Evolutionary conservation across 2,329 filamentous ascomycete genomes (phyloP), one percentile per base, ranked within the genome.

Genomic region (Fragosphaeria purpurea): DNA sequence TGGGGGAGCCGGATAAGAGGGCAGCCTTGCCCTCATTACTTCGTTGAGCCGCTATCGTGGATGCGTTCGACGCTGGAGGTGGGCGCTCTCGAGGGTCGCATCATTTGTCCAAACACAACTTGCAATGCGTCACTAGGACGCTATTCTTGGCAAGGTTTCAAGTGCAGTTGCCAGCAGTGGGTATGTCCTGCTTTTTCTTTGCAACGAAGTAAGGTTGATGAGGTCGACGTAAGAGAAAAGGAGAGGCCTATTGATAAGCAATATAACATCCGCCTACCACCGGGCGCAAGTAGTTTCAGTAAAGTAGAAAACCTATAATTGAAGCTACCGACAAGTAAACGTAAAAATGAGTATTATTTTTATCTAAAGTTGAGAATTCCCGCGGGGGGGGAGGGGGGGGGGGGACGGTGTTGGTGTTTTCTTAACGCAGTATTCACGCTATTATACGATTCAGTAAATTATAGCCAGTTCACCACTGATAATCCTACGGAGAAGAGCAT

Each of bases 101-200:
- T 98, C 35, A 79, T 82, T 52, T 98, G 93, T 61, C 91, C 93
- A 8, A 86, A 83, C 58, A 53, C 64, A 7, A 85, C 84, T 61
- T 98, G 93, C 66, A 80, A 79, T 44, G 82, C 86, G 41, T 88
- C 88, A 48, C 80, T 97, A 45, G 93, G 93, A 40, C 86, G 93
- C 60, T 98, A 96, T 63, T 86, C 91, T 48, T 98, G 93, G 93
- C 88, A 94, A 65, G 93, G 93, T 11, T 85, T 96, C 75, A 83
- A 82, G 64, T 98, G 93, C 70, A 93, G 82, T 62, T 98, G 93
- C 66, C 82, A 85, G 39, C 81, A 84, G 55, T 97, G 93, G 91
- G 77, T 96, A 30, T 86, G 89, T 47, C 91, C 93, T 7, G 90
- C 86, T 1, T 93, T 98, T 64, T 91, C 86, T 54, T 72, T 97